Conservation (phyloP, 176 grass and related monocot genomes). For the Rhynchospora pubera region DNA sequence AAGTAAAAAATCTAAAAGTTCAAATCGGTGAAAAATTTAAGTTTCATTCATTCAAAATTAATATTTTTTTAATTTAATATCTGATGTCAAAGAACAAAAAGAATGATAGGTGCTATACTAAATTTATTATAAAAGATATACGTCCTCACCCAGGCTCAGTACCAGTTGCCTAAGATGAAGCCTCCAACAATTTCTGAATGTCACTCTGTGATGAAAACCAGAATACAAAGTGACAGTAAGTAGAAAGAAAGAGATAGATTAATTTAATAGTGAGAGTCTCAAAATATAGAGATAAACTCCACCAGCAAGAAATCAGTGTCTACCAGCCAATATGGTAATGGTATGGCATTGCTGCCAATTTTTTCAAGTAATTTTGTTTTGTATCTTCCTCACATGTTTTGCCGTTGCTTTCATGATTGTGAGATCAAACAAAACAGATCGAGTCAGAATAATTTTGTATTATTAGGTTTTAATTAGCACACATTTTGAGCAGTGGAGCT, state of each 20-base stretch:
- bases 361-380: not conserved
- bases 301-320: not conserved
- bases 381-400: not conserved
- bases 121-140: not conserved
- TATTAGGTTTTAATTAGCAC: not conserved
- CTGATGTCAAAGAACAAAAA: not conserved
- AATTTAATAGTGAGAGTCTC: not conserved
- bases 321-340: not conserved
- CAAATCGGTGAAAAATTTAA: not conserved
- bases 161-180: not conserved
- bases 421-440: not conserved
- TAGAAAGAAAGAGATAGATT: not conserved
- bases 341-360: not conserved
- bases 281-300: not conserved
- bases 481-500: not conserved
- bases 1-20: not conserved
- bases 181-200: slow-evolving; percentile 7
- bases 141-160: not conserved
- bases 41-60: slow-evolving; percentile 12
- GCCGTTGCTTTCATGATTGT: not conserved
- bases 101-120: not conserved
- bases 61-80: not conserved
- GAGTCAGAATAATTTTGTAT: not conserved
- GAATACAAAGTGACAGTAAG: not conserved
- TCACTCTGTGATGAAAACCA: not conserved